Evolutionary conservation across 257 asterid species (phyloP).

Genomic region (Solanum bulbocastanum): DNA sequence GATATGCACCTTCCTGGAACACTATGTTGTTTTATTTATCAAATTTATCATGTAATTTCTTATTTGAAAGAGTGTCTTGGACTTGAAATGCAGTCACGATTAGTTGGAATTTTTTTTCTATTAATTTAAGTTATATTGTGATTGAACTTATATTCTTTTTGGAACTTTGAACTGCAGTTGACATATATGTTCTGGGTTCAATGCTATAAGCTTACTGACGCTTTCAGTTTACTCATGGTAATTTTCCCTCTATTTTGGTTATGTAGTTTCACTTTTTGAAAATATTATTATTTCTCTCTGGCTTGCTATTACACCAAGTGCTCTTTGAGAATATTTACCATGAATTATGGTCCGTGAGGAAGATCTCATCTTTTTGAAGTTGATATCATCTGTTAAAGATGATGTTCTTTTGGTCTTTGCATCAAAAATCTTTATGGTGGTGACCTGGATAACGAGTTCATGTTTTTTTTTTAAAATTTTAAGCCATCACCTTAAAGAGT

Average conservation of each 20-base stretch:
- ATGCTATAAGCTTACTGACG: slow-evolving; percentile 67
- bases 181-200: slow-evolving; percentile 96
- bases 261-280: not conserved
- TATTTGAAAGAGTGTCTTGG: not conserved
- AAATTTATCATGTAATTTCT: not conserved
- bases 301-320: not conserved
- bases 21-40: not conserved
- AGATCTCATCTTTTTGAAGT: not conserved
- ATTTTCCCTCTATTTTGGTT: not conserved
- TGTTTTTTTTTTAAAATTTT: too few species aligned
- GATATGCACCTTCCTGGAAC: not conserved
- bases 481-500: not conserved
- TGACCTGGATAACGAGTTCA: not conserved
- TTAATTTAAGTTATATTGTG: not conserved
- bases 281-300: not conserved
- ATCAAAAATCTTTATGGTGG: not conserved
- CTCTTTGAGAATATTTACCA: not conserved
- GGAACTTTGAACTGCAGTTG: slow-evolving; percentile 40
- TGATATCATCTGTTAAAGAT: not conserved
- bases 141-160: not conserved
- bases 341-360: not conserved
- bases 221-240: slow-evolving; percentile 64
- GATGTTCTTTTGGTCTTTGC: not conserved
- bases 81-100: not conserved
- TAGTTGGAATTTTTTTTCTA: not conserved